Evolutionary conservation across 1,284 basidiomycete species (phyloP), one percentile per base, ranked within the genome.

Genomic region (Puccinia triticina): DNA sequence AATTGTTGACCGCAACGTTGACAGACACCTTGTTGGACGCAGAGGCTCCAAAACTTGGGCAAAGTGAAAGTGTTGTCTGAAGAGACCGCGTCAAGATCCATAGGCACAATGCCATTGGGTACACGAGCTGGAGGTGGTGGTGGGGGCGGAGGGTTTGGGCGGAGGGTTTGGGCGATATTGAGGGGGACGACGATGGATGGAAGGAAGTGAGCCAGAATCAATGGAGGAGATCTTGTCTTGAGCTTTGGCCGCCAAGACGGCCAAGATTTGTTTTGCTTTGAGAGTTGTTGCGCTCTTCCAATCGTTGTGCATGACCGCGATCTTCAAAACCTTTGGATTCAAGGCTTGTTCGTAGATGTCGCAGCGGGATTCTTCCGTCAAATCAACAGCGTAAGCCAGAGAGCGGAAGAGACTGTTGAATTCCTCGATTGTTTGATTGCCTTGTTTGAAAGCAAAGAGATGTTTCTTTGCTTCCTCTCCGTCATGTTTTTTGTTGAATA

Each of bases 321-420:
- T 46, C 16, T 48, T 61, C 16, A 77, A 37, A 7, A 77, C 50
- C 16, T 77, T 66, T 7, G 59, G 55, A 29, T 77, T 46, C 1
- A 77, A 14, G 10, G 53, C 76, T 43, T 48, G 59, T 64, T 50
- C 57, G 23, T 64, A 77, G n/a, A 34, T 59, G 32, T 75, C 32
- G n/a, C 73, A 75, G n/a, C 29, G 32, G 2, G 50, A 57, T 57
- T 75, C 53, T 57, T 75, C 32, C 2, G 50, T 75, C 1, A 75
- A 48, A 29, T 75, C 21, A 14, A 75, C 73, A 7, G 50, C 8
- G 37, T 59, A 75, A 40, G 2, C 3, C 5, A 75, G 32, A 4
- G 32, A 57, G 21, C 46, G 57, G 32, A 75, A 75, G 3, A 75
- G 29, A 4, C 53, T 16, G 32, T 75, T 75, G 23, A 72, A 43